Evolutionary conservation across 768 basidiomycete species (phyloP).

Genomic region (Russula vinacea): DNA sequence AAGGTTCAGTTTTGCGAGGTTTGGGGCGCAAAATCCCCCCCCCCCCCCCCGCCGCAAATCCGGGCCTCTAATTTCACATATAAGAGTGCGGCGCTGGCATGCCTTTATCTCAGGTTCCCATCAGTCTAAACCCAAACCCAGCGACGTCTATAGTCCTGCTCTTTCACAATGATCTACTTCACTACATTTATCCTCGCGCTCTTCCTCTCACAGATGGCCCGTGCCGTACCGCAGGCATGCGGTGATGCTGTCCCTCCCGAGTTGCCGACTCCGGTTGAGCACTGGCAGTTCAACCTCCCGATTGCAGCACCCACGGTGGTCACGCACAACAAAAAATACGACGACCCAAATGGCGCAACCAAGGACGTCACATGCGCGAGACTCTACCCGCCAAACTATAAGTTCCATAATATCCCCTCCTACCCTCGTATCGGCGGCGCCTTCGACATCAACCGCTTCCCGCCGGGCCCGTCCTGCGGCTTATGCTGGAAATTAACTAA

Average conservation of each 20-base stretch:
- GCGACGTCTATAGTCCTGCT: neutral
- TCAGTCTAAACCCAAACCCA: neutral
- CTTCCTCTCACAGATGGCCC: neutral
- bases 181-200: neutral
- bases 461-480: too few relatives aligned
- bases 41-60: too few relatives aligned
- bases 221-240: slow-evolving; percentile 5
- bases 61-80: neutral
- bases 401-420: slow-evolving; percentile 49
- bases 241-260: neutral
- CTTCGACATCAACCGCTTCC: too few relatives aligned
- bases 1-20: too few relatives aligned
- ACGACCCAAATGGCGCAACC: slow-evolving; percentile 42
- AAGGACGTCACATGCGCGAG: slow-evolving; percentile 47
- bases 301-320: slow-evolving; percentile 1
- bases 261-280: neutral
- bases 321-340: slow-evolving; percentile 52
- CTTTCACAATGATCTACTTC: slow-evolving; percentile 5
- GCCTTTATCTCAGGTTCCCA: neutral
- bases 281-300: neutral
- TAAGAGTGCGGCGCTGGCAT: neutral
- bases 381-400: slow-evolving; percentile 46
- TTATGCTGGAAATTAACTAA: slow-evolving; percentile 60
- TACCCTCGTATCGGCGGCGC: slow-evolving; percentile 63
- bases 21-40: too few relatives aligned